Evolutionary conservation across 169 alveolate species (phyloP), one percentile per base, ranked within the genome.

Genomic region (Eimeria necatrix): DNA sequence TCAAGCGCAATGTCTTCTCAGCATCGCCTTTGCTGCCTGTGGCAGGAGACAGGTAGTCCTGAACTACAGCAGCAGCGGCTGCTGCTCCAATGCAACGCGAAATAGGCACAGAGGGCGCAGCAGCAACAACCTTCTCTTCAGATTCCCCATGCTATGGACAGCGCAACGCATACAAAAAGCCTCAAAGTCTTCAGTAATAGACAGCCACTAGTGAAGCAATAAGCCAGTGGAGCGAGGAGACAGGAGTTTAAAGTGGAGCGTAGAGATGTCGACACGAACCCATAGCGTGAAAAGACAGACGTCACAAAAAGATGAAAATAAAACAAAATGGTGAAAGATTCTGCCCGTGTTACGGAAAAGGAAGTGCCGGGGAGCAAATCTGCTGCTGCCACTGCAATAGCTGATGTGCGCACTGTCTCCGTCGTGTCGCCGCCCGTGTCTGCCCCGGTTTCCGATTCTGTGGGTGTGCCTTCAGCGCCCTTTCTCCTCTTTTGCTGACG

Each of bases 1-100:
- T 93, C 32, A 95, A 94, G n/a, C 96, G 96, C 22, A 89, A 80
- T 60, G 88, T 86, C 91, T 93, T 96, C 41, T 64, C 71, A 41
- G 96, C 92, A 49, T 80, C 86, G 61, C 91, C 95, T 61, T 52
- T 60, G n/a, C 60, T 49, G 60, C 86, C 86, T 0, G 95, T 92
- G 26, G 95, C 95, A 4, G 95, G 74, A 12, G 95, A 92, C 24
- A 68, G 71, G 74, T 74, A 78, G 61, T 92, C 95, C 60, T 48
- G 60, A 24, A 91, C 61, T 16, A 56, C 56, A 7, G 95, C 73
- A 24, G 95, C 73, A 10, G 95, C 89, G 0, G 85, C 90, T 4
- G 85, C 84, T 22, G 78, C 87, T 9, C 41, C 53, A 8, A 91
- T 56, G 80, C 95, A 91, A 70, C 85, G 64, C 56, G 90, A 61